phyloP scores from a whole-genome alignment of 2,329 filamentous ascomycete species.

The Alternaria sp. region DNA sequence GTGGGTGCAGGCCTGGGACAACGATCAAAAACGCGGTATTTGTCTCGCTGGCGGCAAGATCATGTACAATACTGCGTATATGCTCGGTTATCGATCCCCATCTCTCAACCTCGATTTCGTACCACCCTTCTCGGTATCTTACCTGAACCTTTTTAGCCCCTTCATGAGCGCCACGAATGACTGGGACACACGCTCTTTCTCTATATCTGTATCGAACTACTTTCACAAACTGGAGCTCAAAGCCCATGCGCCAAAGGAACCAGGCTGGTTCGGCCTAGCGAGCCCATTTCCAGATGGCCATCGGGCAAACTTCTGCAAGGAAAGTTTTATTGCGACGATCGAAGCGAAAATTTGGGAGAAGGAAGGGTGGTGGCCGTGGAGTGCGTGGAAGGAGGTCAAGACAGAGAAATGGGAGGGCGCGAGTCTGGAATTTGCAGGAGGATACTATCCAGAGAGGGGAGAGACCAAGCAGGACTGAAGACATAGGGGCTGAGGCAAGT shows the following conservation, averaged over 20 bases:
- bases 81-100: constrained; percentile 57
- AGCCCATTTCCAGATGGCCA: constrained; percentile 59
- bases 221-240: constrained; percentile 53
- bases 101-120: constrained; percentile 53
- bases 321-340: constrained; percentile 59
- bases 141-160: constrained; percentile 45
- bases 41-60: constrained; percentile 49
- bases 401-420: constrained; percentile 54
- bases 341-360: constrained; percentile 54
- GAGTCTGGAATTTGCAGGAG: constrained; percentile 61
- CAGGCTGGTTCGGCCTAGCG: constrained; percentile 57
- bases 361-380: constrained; percentile 45
- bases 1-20: constrained; percentile 46
- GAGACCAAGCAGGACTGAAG: constrained; percentile 43
- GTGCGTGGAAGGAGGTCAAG: constrained; percentile 52
- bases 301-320: constrained; percentile 54
- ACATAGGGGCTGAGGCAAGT: not conserved
- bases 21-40: constrained; percentile 29
- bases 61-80: constrained; percentile 53
- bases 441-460: constrained; percentile 56
- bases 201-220: constrained; percentile 51
- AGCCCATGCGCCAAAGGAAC: constrained; percentile 53
- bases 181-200: constrained; percentile 53
- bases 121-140: constrained; percentile 55
- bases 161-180: constrained; percentile 55